These are phyloP conservation scores for Ormosia emarginata DNA, from an alignment of 306 rosid genomes.

Conservation along the genomic window DNA sequence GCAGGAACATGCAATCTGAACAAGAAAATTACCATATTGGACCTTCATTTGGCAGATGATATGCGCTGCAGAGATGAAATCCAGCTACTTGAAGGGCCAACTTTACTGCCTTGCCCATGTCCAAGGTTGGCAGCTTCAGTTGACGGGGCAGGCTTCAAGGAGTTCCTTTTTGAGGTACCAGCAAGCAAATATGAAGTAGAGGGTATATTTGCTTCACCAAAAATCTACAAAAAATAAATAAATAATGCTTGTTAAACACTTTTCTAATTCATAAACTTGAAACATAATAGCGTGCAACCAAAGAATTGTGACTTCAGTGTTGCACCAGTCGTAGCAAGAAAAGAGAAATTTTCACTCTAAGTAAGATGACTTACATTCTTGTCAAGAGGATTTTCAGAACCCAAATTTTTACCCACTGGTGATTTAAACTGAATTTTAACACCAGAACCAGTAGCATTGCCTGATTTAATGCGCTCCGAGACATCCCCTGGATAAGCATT, in stretches of 20 bases:
- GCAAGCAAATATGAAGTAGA: slow-evolving; percentile 56
- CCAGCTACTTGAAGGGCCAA: slow-evolving; percentile 92
- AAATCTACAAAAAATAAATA: slow-evolving; percentile 39
- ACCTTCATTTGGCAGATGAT: slow-evolving; percentile 73
- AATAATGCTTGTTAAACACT: slow-evolving; percentile 9
- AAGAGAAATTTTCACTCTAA: neutral
- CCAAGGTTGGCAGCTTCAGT: slow-evolving; percentile 53
- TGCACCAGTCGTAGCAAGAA: neutral
- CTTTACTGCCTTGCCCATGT: slow-evolving; percentile 53
- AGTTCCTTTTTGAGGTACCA: slow-evolving; percentile 58
- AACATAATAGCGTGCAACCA: neutral
- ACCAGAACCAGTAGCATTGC: slow-evolving; percentile 55
- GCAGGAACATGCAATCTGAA: slow-evolving; percentile 12
- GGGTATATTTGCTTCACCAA: slow-evolving; percentile 51
- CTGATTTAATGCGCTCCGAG: slow-evolving; percentile 55
- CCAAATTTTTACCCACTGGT: slow-evolving; percentile 52
- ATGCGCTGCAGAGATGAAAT: slow-evolving; percentile 75
- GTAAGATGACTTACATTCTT: slow-evolving; percentile 56
- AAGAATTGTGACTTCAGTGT: neutral
- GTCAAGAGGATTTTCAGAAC: slow-evolving; percentile 58
- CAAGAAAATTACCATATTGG: slow-evolving; percentile 41
- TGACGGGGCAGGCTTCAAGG: slow-evolving; percentile 50
- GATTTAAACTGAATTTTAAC: slow-evolving; percentile 73
- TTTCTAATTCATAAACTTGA: neutral
- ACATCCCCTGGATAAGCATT: slow-evolving; percentile 46